These are phyloP conservation scores for Earliella scabrosa DNA, from an alignment of 1,284 basidiomycete genomes.

Conservation along the genomic window DNA sequence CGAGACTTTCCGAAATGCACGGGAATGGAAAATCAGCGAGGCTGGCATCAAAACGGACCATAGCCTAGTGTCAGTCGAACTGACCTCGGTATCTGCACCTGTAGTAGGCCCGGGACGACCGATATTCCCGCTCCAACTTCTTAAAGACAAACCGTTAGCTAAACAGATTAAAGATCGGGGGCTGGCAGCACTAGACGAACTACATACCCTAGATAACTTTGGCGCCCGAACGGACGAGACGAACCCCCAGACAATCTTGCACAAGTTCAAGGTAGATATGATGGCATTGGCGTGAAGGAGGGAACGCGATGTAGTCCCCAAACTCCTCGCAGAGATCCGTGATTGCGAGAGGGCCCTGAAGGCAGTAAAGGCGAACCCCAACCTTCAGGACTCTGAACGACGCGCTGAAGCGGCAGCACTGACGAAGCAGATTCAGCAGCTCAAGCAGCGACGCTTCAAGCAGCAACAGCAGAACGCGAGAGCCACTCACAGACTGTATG, in stretches of 20 bases:
- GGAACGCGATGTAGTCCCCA: neutral
- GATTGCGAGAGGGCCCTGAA: neutral
- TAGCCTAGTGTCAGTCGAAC: slow-evolving; percentile 29
- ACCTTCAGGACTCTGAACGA: too few species aligned
- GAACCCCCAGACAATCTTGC: slow-evolving; percentile 6
- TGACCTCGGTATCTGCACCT: slow-evolving; percentile 28
- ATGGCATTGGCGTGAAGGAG: neutral
- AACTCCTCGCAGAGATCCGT: neutral
- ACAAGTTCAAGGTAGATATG: neutral
- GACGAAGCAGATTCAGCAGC: too few species aligned
- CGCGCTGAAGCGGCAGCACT: too few species aligned
- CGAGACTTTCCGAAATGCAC: neutral
- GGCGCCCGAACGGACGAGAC: neutral
- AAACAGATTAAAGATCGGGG: neutral
- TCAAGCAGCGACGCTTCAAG: neutral
- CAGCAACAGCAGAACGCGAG: neutral
- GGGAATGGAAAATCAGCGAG: slow-evolving; percentile 33
- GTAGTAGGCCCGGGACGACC: slow-evolving; percentile 38
- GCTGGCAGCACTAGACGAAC: too few species aligned
- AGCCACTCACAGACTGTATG: slow-evolving; percentile 24
- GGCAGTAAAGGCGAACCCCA: too few species aligned
- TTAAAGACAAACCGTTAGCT: slow-evolving; percentile 27
- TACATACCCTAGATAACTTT: neutral
- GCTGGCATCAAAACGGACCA: slow-evolving; percentile 3
- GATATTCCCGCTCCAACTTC: slow-evolving; percentile 27